Base-by-base conservation (phyloP, 2,329 filamentous ascomycete genomes). In the Parafenestella ontariensis region DNA sequence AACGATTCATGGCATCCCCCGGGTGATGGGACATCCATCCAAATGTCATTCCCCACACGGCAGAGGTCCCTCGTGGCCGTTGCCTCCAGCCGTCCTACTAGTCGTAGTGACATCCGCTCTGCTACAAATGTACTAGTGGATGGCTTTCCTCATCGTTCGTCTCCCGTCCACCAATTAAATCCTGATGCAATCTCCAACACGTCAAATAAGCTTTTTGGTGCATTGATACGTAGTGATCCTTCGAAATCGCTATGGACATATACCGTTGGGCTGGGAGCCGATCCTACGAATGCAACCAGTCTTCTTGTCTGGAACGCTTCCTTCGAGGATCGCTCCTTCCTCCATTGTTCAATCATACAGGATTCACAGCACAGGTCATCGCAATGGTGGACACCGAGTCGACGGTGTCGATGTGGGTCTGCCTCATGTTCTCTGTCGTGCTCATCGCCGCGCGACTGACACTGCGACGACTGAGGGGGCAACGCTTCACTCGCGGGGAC, bases 401-500 rank as follows among this genome's bases (percentile, higher is more conserved):
- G 1, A 43, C 55, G 21, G 40, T 57, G 17, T 49, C 57, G 5
- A 53, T 61, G 45, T 64, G 54, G 54, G 42, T 56, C 26, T 64
- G 62, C 36, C 48, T 64, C n/a, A 29, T 64, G 6, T 34, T 62
- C 2, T 57, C 62, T 9, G 33, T 62, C 24, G 36, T 45, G 8
- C 47, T 64, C 43, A 57, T 64, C 46, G 49, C 26, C 18, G 15
- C 47, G 1, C 56, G 62, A 46, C 56, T 62, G 26, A 28, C 43
- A 1, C 48, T 62, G 26, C 59, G 62, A 28, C 23, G 51, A 46
- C 41, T 49, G 49, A 52, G 55, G 31, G 49, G 49, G 20, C 62
- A 64, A 41, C 48, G 23, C 18, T 53, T 62, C 28, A 52, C 51
- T 21, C 50, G 42, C 8, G 62, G 62, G 31, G 62, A 64, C 40